Evolutionary conservation across 805 yeast species (phyloP).

Genomic region (Cyberlindnera bimundalis): DNA sequence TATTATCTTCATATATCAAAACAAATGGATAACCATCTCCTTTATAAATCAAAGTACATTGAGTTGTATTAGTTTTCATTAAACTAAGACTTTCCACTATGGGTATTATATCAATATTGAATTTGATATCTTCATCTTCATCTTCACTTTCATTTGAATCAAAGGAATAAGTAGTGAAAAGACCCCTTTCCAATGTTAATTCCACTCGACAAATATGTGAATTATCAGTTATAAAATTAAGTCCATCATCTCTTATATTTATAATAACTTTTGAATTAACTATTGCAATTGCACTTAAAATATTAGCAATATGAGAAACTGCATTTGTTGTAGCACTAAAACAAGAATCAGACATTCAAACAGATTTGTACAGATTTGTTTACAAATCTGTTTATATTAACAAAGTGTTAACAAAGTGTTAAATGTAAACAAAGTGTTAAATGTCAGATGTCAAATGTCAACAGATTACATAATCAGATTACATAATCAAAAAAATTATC

Average conservation of each 20-base stretch:
- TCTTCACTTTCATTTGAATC: slow-evolving; percentile 14
- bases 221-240: slow-evolving; percentile 47
- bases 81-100: slow-evolving; percentile 50
- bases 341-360: slow-evolving; percentile 12
- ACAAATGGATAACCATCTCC: slow-evolving; percentile 53
- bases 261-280: slow-evolving; percentile 39
- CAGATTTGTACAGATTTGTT: background rate
- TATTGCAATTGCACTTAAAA: slow-evolving; percentile 40
- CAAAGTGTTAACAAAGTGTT: background rate
- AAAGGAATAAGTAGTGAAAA: slow-evolving; percentile 33
- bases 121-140: slow-evolving; percentile 24
- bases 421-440: too few species aligned
- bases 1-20: slow-evolving; percentile 50
- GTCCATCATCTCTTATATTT: slow-evolving; percentile 47
- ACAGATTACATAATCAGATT: too few species aligned
- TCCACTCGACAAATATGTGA: slow-evolving; percentile 37
- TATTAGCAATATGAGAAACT: slow-evolving; percentile 43
- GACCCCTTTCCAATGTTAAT: slow-evolving; percentile 34
- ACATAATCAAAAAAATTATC: too few species aligned
- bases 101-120: slow-evolving; percentile 43
- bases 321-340: slow-evolving; percentile 47
- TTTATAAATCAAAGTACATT: slow-evolving; percentile 48
- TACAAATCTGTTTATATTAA: background rate
- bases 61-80: slow-evolving; percentile 35
- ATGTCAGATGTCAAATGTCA: too few species aligned